Evolutionary conservation across 345 rosid genomes (phyloP), one percentile per base, ranked within the genome.

Genomic region (Eucalyptus pauciflora): DNA sequence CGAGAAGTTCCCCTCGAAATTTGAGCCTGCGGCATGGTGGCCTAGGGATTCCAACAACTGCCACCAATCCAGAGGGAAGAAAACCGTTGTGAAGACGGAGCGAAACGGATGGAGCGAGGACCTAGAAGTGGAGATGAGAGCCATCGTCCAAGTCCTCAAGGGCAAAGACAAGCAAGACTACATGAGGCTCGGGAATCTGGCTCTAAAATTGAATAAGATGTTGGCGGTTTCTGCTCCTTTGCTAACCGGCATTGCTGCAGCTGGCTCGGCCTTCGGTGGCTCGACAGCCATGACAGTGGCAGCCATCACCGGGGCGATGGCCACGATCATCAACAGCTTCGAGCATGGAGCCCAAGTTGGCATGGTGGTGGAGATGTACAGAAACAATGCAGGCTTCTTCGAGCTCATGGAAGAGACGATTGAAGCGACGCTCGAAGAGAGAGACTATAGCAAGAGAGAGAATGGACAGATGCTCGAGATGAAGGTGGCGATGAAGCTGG

Each of bases 71-170:
- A 12, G 90, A 16, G 89, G 90, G 37, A 3, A 2, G 6, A 15
- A 67, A 31, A 67, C 41, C 6, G 6, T 31, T 4, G 3, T 4
- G 10, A 67, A 67, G 11, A 67, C 6, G 1, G 41, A 9, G 79
- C 41, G 41, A 67, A 67, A 67, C 5, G 79, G 79, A n/a, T 67
- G 79, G 79, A 67, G 41, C 41, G 20, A 67, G 22, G 79, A 67
- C 41, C 79, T 67, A 6, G 94, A 94, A 87, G 56, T 51, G 50
- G 95, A 94, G 67, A 92, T 94, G 94, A 91, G 79, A 88, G 93
- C 92, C 33, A 88, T 94, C 0, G 89, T 89, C 33, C 52, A 87
- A 27, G 90, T 93, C 67, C 80, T 67, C 79, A 67, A 67, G 79
- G 4, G 41, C 22, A 67, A 67, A 67, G 79, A 67, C 79, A n/a